phyloP scores from a whole-genome alignment of 1,139 yeast genomes.

The Kluyveromyces sp. region DNA sequence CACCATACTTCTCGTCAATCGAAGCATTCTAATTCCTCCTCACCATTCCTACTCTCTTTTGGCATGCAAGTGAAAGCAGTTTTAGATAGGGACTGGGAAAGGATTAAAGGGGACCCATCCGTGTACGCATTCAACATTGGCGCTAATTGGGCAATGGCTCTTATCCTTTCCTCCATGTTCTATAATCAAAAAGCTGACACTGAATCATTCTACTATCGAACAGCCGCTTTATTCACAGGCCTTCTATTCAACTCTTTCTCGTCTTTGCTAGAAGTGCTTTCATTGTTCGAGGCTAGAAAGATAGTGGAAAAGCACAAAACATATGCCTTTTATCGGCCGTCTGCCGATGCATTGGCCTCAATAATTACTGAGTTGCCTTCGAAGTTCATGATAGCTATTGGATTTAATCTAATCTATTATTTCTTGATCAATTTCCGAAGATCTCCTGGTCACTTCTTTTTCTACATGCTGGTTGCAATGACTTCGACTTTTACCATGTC shows the following conservation, averaged over 20 bases:
- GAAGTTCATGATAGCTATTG: constrained; percentile 41
- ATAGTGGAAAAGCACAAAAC: constrained; percentile 65
- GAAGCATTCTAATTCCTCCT: constrained; percentile 38
- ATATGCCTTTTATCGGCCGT: constrained; percentile 59
- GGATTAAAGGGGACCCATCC: constrained; percentile 56
- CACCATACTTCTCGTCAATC: constrained; percentile 50
- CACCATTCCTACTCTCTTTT: constrained; percentile 57
- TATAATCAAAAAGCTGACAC: constrained; percentile 42
- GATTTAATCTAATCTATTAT: constrained; percentile 50
- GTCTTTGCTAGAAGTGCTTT: constrained; percentile 56
- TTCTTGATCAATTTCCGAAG: constrained; percentile 55
- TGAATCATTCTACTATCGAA: constrained; percentile 48
- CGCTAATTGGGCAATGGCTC: constrained; percentile 53
- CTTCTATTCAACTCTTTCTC: constrained; percentile 62
- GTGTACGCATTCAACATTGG: constrained; percentile 48
- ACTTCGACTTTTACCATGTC: constrained; percentile 50
- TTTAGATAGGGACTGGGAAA: constrained; percentile 47
- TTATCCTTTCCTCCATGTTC: constrained; percentile 59
- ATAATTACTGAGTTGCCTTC: constrained; percentile 54
- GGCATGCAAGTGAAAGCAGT: constrained; percentile 45
- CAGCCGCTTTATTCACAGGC: constrained; percentile 61
- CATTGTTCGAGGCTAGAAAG: constrained; percentile 56
- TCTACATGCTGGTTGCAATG: constrained; percentile 44
- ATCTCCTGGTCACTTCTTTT: constrained; percentile 53
- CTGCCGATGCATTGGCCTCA: constrained; percentile 60